These are phyloP conservation scores for Suillus luteus DNA, from an alignment of 768 basidiomycete species.

Conservation along the genomic window DNA sequence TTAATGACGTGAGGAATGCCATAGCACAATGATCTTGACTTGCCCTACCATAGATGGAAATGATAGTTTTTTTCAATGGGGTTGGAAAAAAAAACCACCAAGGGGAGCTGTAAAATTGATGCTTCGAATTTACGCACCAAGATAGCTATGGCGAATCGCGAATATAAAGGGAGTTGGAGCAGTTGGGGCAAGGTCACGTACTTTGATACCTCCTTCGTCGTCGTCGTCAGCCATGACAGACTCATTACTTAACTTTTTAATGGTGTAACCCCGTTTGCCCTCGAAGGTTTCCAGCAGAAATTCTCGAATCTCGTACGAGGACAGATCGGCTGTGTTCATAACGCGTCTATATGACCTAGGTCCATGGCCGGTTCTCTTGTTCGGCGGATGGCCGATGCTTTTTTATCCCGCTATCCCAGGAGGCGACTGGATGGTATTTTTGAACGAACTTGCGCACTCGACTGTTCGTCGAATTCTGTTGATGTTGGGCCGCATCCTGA, in stretches of 20 bases:
- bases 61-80: background rate
- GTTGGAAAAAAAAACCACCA: background rate
- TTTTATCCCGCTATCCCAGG: background rate
- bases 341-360: background rate
- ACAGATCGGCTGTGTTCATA: background rate
- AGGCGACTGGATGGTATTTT: background rate
- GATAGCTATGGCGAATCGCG: slow-evolving; percentile 6
- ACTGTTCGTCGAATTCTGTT: background rate
- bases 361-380: background rate
- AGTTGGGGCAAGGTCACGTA: background rate
- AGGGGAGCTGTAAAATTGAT: background rate
- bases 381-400: background rate
- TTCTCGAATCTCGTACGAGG: background rate
- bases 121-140: slow-evolving; percentile 11
- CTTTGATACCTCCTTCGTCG: background rate
- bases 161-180: background rate
- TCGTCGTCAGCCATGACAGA: background rate
- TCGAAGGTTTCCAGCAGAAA: background rate
- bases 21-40: background rate
- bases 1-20: background rate
- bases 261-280: background rate
- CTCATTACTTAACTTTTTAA: background rate
- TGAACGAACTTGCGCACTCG: too few relatives aligned
- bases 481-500: background rate
- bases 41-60: background rate